Evolutionary conservation across 2,329 filamentous ascomycete species (phyloP), one percentile per base, ranked within the genome.

Genomic region (Coniochaeta prunicola): DNA sequence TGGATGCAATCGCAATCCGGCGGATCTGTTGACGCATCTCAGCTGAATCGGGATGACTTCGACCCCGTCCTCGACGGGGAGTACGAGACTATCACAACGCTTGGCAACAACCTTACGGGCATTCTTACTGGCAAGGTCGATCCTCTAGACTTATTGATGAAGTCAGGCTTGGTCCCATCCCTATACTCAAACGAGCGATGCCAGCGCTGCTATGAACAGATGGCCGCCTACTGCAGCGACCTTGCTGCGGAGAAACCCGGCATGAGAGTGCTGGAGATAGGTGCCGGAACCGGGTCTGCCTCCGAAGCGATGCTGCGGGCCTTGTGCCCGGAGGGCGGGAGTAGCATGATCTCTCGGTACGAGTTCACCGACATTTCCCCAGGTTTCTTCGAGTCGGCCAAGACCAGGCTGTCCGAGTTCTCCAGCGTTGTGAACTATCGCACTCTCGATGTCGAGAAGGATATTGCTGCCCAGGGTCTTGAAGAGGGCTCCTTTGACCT

Each of bases 281-380:
- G 77, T 13, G 76, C 70, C 4, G 77, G 77, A 0, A 77, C 73
- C 0, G 77, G 76, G 0, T 71, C 70, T 2, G 68, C 74, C 0
- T 79, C 77, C 0, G 63, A 66, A 3, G 54, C 58, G 1, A 63
- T 79, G 4, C 62, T 79, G 1, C 50, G 61, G 3, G 65, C 60
- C 0, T 33, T 66, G 8, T 60, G 58, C 5, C 40, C n/a, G 12
- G 38, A 58, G 3, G 42, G 31, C 21, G 42, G 31, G 1, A 7
- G 6, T 6, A 28, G 17, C 57, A 45, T 2, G 45, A 50, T 0
- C 38, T 58, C 8, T 62, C 40, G 4, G 60, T 67, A 67, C 59
- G 62, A 64, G 48, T 66, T 65, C 56, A 67, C 65, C 1, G 65
- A 67, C 30, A 59, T 67, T 2, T 65, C 64, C 0, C 62, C 63